Evolutionary conservation across 2,329 filamentous ascomycete genomes (phyloP).

Genomic region (Ophiostoma pallidulum): DNA sequence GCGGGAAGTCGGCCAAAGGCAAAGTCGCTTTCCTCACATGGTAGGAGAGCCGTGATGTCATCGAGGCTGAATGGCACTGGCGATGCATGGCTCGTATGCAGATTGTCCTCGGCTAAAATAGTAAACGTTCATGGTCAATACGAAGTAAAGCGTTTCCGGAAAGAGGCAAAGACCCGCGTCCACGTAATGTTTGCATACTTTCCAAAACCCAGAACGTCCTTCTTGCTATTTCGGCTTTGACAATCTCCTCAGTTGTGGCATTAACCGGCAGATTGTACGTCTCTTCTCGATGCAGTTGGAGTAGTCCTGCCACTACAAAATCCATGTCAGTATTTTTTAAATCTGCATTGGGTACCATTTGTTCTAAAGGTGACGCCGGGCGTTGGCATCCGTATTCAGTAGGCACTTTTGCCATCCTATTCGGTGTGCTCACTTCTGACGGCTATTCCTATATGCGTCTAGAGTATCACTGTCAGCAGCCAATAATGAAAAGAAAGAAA

Average conservation of each 20-base stretch:
- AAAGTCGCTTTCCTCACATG: constrained; percentile 28
- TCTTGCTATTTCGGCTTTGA: constrained; percentile 25
- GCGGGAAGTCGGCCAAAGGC: constrained; percentile 24
- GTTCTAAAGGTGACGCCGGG: no score
- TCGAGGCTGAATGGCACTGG: constrained; percentile 23
- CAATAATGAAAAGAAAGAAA: no score
- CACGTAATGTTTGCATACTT: no score
- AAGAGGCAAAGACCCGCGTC: background rate
- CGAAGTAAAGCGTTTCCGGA: background rate
- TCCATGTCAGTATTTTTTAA: no score
- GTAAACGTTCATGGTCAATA: no score
- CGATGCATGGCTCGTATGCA: constrained; percentile 25
- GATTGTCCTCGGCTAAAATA: constrained; percentile 22
- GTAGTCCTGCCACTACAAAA: constrained; percentile 37
- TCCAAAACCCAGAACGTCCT: constrained; percentile 29
- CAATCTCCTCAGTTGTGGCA: constrained; percentile 22
- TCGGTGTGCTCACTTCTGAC: constrained; percentile 18
- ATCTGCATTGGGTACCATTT: no score
- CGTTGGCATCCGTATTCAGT: no score
- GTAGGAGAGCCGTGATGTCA: constrained; percentile 27
- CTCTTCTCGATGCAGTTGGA: constrained; percentile 46
- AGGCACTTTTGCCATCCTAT: background rate
- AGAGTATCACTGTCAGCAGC: background rate
- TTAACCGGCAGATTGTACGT: constrained; percentile 29
- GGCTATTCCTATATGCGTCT: constrained; percentile 17